Conservation (phyloP, 2,329 filamentous ascomycete genomes). For the Colletotrichum sp. region DNA sequence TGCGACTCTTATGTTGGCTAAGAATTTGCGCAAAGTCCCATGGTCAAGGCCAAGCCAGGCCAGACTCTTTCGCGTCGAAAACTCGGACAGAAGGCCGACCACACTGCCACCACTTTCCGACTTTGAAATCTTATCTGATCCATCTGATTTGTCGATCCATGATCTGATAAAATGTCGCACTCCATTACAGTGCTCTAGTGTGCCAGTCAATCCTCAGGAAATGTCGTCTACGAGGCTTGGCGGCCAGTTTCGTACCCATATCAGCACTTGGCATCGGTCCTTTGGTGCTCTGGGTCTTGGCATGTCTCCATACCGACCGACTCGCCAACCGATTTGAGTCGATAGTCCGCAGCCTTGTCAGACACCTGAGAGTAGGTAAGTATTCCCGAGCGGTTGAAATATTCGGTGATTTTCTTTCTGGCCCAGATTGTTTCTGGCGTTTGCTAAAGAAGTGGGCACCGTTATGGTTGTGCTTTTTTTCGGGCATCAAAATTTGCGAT, state of each 20-base stretch:
- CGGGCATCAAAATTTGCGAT: background rate
- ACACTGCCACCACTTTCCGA: background rate
- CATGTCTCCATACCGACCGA: background rate
- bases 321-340: background rate
- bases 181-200: background rate
- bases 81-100: background rate
- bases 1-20: background rate
- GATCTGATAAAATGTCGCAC: slow-evolving; percentile 2
- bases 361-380: background rate
- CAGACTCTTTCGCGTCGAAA: background rate
- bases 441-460: background rate
- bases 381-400: background rate
- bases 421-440: background rate
- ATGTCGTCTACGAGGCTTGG: background rate
- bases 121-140: background rate
- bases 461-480: background rate
- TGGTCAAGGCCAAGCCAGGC: background rate
- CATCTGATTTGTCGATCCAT: background rate
- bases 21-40: background rate
- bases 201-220: background rate
- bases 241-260: background rate
- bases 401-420: background rate
- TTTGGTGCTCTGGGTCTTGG: background rate
- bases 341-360: background rate
- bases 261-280: background rate